Evolutionary conservation across 2,329 filamentous ascomycete genomes (phyloP).

Genomic region (Aspergillus tubingensis): DNA sequence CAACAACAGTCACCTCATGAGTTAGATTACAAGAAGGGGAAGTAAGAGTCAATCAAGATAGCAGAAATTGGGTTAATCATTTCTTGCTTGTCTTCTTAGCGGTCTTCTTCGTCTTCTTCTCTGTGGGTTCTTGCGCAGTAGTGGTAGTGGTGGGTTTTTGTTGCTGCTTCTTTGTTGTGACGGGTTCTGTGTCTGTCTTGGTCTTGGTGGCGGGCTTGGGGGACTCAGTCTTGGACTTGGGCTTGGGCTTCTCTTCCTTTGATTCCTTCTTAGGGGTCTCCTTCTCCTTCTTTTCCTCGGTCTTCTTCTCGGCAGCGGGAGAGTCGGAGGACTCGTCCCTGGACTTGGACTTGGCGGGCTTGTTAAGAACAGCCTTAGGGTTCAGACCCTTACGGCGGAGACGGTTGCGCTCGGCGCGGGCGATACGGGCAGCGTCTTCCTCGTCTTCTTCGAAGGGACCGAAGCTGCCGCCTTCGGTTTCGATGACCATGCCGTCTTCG

Average conservation of each 20-base stretch:
- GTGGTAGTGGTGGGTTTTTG: neutral
- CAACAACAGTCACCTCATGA: too few species aligned
- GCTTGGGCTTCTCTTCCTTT: slow-evolving; percentile 18
- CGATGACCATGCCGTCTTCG: slow-evolving; percentile 33
- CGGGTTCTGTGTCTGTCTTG: neutral
- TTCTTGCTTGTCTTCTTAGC: slow-evolving; percentile 35
- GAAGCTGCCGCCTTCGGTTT: slow-evolving; percentile 58
- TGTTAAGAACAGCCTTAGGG: slow-evolving; percentile 59
- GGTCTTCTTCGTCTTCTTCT: slow-evolving; percentile 25
- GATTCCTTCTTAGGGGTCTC: slow-evolving; percentile 19
- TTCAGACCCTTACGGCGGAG: slow-evolving; percentile 74
- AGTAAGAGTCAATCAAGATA: slow-evolving; percentile 4
- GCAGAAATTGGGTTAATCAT: slow-evolving; percentile 5
- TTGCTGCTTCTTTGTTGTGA: neutral
- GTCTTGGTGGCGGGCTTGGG: neutral
- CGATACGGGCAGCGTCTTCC: slow-evolving; percentile 70
- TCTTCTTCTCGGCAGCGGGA: slow-evolving; percentile 16
- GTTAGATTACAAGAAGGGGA: slow-evolving; percentile 18
- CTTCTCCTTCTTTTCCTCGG: slow-evolving; percentile 21
- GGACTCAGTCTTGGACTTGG: slow-evolving; percentile 11
- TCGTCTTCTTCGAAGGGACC: slow-evolving; percentile 74
- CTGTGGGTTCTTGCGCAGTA: neutral
- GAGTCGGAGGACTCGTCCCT: slow-evolving; percentile 7
- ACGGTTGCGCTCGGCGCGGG: slow-evolving; percentile 70
- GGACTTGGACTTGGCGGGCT: slow-evolving; percentile 35